Conservation (phyloP, 257 asterid genomes). For the Cinchona pubescens region DNA sequence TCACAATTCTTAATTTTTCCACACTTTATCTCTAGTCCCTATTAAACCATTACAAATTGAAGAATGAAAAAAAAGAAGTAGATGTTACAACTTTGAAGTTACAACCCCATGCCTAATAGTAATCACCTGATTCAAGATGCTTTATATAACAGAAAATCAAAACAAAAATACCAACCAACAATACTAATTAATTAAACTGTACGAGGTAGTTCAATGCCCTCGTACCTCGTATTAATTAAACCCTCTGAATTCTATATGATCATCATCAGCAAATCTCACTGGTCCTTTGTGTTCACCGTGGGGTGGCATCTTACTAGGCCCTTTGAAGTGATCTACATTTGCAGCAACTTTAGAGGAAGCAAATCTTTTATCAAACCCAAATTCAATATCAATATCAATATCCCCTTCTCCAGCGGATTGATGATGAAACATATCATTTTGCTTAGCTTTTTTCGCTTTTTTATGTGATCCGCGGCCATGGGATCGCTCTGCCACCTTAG, state of each 20-base stretch:
- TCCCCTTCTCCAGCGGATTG: slow-evolving; percentile 45
- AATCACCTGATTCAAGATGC: background rate
- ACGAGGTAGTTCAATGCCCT: slow-evolving; percentile 10
- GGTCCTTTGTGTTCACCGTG: slow-evolving; percentile 43
- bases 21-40: no score
- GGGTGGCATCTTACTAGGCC: slow-evolving; percentile 20
- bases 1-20: no score
- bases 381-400: slow-evolving; percentile 75
- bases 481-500: slow-evolving; percentile 32
- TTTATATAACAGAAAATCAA: background rate
- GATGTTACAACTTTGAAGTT: no score
- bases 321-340: slow-evolving; percentile 29
- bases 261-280: slow-evolving; percentile 50
- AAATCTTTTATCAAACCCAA: slow-evolving; percentile 53
- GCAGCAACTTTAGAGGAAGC: slow-evolving; percentile 35
- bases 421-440: slow-evolving; percentile 34
- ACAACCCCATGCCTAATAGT: slow-evolving; percentile 2
- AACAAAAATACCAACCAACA: slow-evolving; percentile 2
- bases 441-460: slow-evolving; percentile 36
- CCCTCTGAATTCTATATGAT: slow-evolving; percentile 40
- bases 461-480: slow-evolving; percentile 23
- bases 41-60: background rate
- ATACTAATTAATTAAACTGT: background rate
- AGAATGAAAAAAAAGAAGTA: background rate
- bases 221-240: slow-evolving; percentile 6